Percentiles rank a stretch among this genome's conserved stretches.
Conservation (phyloP, 371 early-diverging fungal genomes). For the Zychaea mexicana region DNA sequence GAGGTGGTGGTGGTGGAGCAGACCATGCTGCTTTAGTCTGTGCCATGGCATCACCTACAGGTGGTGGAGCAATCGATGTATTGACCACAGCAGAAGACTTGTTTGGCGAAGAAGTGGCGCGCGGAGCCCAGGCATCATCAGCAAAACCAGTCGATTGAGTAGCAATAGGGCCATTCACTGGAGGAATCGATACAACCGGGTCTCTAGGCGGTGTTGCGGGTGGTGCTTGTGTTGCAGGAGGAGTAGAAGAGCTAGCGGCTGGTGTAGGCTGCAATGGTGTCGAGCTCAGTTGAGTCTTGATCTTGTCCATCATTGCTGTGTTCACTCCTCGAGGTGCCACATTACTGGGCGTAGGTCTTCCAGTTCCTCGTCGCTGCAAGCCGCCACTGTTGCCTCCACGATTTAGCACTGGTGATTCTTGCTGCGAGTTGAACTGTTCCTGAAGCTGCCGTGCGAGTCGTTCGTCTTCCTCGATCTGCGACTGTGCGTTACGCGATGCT, state of each 20-base stretch:
- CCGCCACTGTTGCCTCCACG: neutral
- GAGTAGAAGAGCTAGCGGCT: constrained; percentile 6
- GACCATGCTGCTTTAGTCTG: constrained; percentile 22
- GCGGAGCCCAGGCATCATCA: constrained; percentile 58
- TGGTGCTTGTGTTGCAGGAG: constrained; percentile 6
- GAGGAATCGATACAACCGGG: constrained; percentile 12
- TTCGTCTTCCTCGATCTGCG: constrained; percentile 71
- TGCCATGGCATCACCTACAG: constrained; percentile 9
- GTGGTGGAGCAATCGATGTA: neutral
- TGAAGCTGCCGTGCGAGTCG: constrained; percentile 79
- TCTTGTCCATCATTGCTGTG: constrained; percentile 27
- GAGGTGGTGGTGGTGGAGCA: constrained; percentile 24
- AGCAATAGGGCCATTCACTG: constrained; percentile 6
- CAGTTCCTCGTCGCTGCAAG: constrained; percentile 46
- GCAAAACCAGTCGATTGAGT: constrained; percentile 39
- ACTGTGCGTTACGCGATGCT: constrained; percentile 15
- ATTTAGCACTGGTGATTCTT: constrained; percentile 10
- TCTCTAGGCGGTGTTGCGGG: constrained; percentile 13
- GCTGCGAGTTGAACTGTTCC: constrained; percentile 52
- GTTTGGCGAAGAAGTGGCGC: constrained; percentile 26
- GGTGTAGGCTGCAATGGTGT: constrained; percentile 37
- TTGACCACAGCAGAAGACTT: neutral
- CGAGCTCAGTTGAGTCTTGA: constrained; percentile 27
- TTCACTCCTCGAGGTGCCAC: constrained; percentile 42
- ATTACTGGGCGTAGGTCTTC: constrained; percentile 46